Evolutionary conservation across 2,329 filamentous ascomycete species (phyloP), one percentile per base, ranked within the genome.

Genomic region (Talaromyces sp.): DNA sequence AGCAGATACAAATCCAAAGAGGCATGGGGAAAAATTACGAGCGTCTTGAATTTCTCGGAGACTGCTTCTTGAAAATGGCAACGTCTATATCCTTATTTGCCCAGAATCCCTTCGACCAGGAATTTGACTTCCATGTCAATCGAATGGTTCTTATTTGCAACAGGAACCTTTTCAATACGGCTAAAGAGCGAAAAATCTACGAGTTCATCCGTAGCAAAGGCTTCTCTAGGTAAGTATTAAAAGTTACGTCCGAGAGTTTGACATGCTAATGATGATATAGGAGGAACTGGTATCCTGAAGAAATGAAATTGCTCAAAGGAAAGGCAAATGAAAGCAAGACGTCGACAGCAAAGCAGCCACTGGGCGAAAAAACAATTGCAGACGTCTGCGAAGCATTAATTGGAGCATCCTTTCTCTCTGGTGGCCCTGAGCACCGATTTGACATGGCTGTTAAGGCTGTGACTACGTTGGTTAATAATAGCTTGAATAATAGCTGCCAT

Each of bases 11-110:
- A 67, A 87, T 93, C 54, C 90, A 92, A 68, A 81, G 84, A 55
- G 93, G 92, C 2, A 96, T 96, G 92, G 92, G 92, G 1, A 89
- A 88, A 44, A 98, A 98, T 68, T 99, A 99, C 69, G 95, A 99
- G 74, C 86, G 95, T 12, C 82, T 98, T 0, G 95, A 99, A 70
- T 96, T 97, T 63, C 82, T 98, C 2, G 95, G 95, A 0, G 95
- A 99, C 73, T 90, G 89, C 36, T 96, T 97, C 69, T 82, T 99
- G 63, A 99, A 99, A 76, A 94, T 97, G 88, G 91, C 91, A 10
- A 97, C 94, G 0, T 94, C 93, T 0, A 92, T 99, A 59, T 88
- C 92, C 0, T 81, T 96, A 0, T 98, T 90, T 71, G 89, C 89
- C 0, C 83, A 87, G 31, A 87, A 90, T 23, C 91, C 92, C 0